phyloP scores from a whole-genome alignment of 108 stramenopile species.

The Fragilariopsis cylindrus region DNA sequence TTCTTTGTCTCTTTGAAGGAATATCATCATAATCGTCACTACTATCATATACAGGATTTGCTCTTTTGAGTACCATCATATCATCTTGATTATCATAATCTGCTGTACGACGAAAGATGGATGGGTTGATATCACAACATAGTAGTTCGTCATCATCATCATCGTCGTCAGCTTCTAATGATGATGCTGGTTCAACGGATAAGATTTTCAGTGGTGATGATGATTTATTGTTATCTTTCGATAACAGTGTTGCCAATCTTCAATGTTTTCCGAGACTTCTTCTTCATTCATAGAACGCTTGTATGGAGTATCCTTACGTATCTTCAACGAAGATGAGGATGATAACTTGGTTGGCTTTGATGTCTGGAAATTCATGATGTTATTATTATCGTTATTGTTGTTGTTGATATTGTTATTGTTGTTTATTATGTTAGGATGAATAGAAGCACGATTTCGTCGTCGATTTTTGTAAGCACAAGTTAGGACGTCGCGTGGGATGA shows the following conservation, averaged over 20 bases:
- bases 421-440: slow-evolving; percentile 6
- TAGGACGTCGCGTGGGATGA: slow-evolving; percentile 23
- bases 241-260: background rate
- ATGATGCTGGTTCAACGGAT: too few relatives aligned
- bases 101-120: slow-evolving; percentile 24
- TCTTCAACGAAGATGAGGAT: background rate
- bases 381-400: background rate
- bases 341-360: background rate
- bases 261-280: slow-evolving; percentile 14
- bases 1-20: slow-evolving; percentile 37
- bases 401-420: background rate
- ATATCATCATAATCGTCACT: slow-evolving; percentile 27
- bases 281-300: background rate
- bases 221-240: slow-evolving; percentile 1
- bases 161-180: too few relatives aligned
- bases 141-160: background rate
- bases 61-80: slow-evolving; percentile 38
- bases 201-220: background rate
- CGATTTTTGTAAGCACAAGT: slow-evolving; percentile 33
- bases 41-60: slow-evolving; percentile 41
- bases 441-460: slow-evolving; percentile 20
- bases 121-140: background rate
- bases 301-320: background rate
- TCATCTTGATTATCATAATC: slow-evolving; percentile 28
- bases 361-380: slow-evolving; percentile 8